phyloP scores from a whole-genome alignment of 345 rosid species.

The Syzygium oleosum region DNA sequence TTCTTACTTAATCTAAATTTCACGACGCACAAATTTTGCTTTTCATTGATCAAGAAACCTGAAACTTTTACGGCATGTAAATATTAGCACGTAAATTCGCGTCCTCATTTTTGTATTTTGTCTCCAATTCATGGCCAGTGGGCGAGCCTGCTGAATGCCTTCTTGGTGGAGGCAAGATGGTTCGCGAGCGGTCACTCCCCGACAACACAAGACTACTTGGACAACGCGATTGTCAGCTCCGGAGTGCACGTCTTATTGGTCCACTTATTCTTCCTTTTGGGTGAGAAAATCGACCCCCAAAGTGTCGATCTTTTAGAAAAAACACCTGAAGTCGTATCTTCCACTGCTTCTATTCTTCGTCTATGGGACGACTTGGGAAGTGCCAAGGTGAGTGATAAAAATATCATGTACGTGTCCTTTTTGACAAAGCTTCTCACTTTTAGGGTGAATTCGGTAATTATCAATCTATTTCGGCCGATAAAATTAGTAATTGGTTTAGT shows the following conservation, averaged over 20 bases:
- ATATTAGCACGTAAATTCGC: not conserved
- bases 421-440: not conserved
- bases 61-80: not conserved
- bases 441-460: not conserved
- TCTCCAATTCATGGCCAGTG: conserved; percentile 4
- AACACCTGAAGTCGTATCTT: not conserved
- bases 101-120: not conserved
- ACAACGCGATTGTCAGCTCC: conserved; percentile 7
- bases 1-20: not conserved
- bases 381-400: not conserved
- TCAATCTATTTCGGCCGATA: no score
- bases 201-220: conserved; percentile 7
- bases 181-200: not conserved
- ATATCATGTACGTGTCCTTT: not conserved
- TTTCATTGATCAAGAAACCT: not conserved
- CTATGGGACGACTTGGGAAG: conserved; percentile 18
- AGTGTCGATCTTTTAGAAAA: not conserved
- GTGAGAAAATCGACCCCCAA: not conserved
- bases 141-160: conserved; percentile 6
- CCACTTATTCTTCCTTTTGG: not conserved
- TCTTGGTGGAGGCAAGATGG: conserved; percentile 19
- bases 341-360: not conserved
- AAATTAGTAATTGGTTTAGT: no score
- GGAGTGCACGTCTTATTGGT: conserved; percentile 3
- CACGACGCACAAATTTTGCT: not conserved